Evolutionary conservation across 192 early-diverging fungal genomes (phyloP), one percentile per base, ranked within the genome.

Genomic region (Backusella tuberculispora): DNA sequence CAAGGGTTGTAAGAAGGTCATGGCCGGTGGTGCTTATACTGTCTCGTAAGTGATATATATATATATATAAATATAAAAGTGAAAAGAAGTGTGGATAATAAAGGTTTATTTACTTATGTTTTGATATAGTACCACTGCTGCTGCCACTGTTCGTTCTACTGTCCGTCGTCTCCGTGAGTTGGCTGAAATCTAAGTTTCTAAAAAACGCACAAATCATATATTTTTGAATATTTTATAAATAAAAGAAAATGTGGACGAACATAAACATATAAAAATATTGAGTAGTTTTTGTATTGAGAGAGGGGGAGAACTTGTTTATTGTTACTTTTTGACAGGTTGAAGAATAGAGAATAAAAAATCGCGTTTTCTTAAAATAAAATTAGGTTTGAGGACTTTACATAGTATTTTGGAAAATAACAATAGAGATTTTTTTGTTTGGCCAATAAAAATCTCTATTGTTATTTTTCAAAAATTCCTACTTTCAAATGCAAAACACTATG

Each of bases 151-250:
- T 81, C 93, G 98, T 80, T 93, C 93, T 75, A 95, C 94, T 87
- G 91, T 98, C 86, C 96, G 98, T 89, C 98, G 98, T 96, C 94
- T 97, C 72, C 94, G 96, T 81, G 96, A 97, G 81, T 78, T 97
- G 78, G 90, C 91, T 76, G 94, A 95, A 87, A 88, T 91, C 80
- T 97, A 95, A 92, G 26, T 34, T 34, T 34, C 29, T 34, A 34
- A 34, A 34, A 34, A 0, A 2, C 29, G 2, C 29, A 34, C 24
- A 34, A 63, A 63, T 34, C 21, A n/a, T 53, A 21, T 41, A n/a
- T 56, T 53, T 40, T 60, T 60, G 42, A 10, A 24, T 26, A 26
- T 60, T 60, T 56, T 60, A 26, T 60, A 60, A 60, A 60, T 60
- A 60, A 60, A 60, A 5, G 24, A 24, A 60, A 60, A 60, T 26